Evolutionary conservation across 2,329 filamentous ascomycete species (phyloP), one percentile per base, ranked within the genome.

Genomic region (Dichotomopilus funicola): DNA sequence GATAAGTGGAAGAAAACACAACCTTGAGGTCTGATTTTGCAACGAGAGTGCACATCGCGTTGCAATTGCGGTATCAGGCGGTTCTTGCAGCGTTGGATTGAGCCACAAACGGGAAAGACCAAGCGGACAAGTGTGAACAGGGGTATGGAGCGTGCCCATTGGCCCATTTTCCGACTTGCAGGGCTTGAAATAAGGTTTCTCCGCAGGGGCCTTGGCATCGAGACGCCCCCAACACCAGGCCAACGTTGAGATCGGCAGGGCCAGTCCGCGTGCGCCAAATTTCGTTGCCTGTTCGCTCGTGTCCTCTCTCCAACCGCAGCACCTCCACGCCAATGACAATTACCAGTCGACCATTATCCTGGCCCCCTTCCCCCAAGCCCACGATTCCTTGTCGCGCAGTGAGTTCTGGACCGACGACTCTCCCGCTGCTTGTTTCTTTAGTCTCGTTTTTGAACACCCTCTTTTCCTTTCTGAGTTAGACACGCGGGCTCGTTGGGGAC

Each of bases 271-370:
- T n/a, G 43, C n/a, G 40, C 36, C 33, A 42, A 61, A 62, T 61
- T 57, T 47, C 42, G 61, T 44, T 62, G 61, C 56, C 59, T 61
- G 49, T n/a, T 50, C 13, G 33, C 42, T 7, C n/a, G 42, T 7
- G 46, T 44, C 47, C 38, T 49, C 37, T 19, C 13, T 4, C 47
- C 41, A 38, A 10, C 48, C 47, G 36, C 53, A 46, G 38, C 47
- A 31, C 27, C 13, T 6, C 33, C 19, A 27, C 40, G 33, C 41
- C 33, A 19, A 13, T 33, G 31, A 13, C 46, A 43, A 12, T 36
- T 33, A 27, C 27, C 31, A n/a, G 5, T 40, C 34, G 33, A 19
- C 38, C 33, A 12, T 27, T 27, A 27, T 27, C 19, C 19, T 27
- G 19, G 19, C 19, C 19, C 19, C 19, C 19, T 12, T 19, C 36